These are phyloP conservation scores for Phytophthora quininea DNA, from an alignment of 352 stramenopile genomes.

Conservation along the genomic window DNA sequence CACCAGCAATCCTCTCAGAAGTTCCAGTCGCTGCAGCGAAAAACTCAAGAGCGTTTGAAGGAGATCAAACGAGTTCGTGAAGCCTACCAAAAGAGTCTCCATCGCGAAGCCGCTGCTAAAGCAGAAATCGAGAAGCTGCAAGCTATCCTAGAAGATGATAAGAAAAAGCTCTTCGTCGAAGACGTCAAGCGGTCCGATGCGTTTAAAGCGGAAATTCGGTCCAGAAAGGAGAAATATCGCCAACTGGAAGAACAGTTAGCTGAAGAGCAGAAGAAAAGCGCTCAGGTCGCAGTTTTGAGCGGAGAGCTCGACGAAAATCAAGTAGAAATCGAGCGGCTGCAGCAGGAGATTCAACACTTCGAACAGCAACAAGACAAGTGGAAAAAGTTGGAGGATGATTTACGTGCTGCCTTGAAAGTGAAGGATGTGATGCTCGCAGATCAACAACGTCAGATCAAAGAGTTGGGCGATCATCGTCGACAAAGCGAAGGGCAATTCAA, in stretches of 20 bases:
- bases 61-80: slow-evolving; percentile 47
- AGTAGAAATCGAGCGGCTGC: slow-evolving; percentile 23
- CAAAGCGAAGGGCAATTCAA: slow-evolving; percentile 49
- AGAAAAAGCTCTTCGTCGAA: slow-evolving; percentile 51
- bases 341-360: slow-evolving; percentile 30
- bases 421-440: slow-evolving; percentile 81
- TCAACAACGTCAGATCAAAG: slow-evolving; percentile 56
- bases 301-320: slow-evolving; percentile 28
- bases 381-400: slow-evolving; percentile 57
- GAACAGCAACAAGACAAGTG: slow-evolving; percentile 28
- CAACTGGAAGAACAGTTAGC: slow-evolving; percentile 41
- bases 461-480: slow-evolving; percentile 39
- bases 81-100: slow-evolving; percentile 54
- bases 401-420: slow-evolving; percentile 63
- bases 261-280: slow-evolving; percentile 27
- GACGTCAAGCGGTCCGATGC: slow-evolving; percentile 47
- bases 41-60: slow-evolving; percentile 45
- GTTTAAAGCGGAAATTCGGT: slow-evolving; percentile 53
- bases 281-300: slow-evolving; percentile 23
- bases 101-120: slow-evolving; percentile 49
- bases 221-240: slow-evolving; percentile 22
- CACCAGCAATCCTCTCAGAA: slow-evolving; percentile 51
- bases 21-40: slow-evolving; percentile 50
- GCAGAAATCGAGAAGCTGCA: slow-evolving; percentile 49
- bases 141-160: slow-evolving; percentile 57